Conservation (phyloP, 495 filamentous ascomycete species). For the Massariosphaeria phaeospora region DNA sequence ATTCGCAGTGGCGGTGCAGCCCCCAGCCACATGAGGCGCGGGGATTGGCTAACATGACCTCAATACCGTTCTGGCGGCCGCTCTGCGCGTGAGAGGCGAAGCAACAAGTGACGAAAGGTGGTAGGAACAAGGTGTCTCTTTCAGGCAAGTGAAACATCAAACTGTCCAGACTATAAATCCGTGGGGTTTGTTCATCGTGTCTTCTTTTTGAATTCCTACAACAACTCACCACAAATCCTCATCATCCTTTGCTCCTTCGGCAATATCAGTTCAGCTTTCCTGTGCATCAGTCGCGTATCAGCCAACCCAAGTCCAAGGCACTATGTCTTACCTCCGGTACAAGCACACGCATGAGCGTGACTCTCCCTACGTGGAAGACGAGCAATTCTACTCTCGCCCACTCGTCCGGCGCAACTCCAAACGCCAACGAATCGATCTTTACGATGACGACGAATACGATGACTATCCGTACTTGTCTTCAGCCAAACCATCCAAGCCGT, state of each 20-base stretch:
- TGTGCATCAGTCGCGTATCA: background rate
- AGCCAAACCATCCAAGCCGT: slow-evolving; percentile 6
- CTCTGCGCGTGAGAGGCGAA: slow-evolving; percentile 4
- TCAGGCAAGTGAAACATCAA: slow-evolving; percentile 6
- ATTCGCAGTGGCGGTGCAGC: background rate
- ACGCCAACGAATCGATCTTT: slow-evolving; percentile 15
- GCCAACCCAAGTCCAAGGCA: background rate
- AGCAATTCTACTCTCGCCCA: slow-evolving; percentile 5
- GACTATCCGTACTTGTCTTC: slow-evolving; percentile 15
- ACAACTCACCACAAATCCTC: background rate
- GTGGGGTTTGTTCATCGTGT: background rate
- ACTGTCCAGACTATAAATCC: slow-evolving; percentile 1
- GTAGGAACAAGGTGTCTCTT: slow-evolving; percentile 4
- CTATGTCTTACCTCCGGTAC: slow-evolving; percentile 9
- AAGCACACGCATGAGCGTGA: background rate
- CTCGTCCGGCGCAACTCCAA: slow-evolving; percentile 24
- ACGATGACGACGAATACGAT: slow-evolving; percentile 18
- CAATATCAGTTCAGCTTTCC: background rate
- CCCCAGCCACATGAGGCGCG: background rate
- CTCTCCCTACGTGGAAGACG: background rate
- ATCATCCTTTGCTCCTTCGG: background rate
- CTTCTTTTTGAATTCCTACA: slow-evolving; percentile 6
- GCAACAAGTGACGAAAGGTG: background rate
- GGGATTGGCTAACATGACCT: background rate
- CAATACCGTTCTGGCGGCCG: background rate